Conservation (phyloP, 2,329 filamentous ascomycete species). For the Coleophoma cylindrospora region DNA sequence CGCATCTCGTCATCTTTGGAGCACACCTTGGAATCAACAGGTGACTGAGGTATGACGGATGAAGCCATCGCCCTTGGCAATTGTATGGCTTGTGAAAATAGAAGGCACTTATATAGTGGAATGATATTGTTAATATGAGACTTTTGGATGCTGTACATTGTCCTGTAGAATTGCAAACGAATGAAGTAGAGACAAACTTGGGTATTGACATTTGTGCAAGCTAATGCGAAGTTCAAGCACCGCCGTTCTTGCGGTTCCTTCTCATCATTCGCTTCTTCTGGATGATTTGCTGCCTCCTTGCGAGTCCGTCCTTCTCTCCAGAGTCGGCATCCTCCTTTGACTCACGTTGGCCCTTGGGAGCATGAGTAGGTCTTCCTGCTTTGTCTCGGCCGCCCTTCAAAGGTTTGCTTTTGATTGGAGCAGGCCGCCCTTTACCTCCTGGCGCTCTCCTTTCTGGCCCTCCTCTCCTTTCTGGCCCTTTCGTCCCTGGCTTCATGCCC, state of each 20-base stretch:
- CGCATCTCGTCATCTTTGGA: too few relatives aligned
- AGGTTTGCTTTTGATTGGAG: slow-evolving; percentile 7
- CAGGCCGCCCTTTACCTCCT: slow-evolving; percentile 10
- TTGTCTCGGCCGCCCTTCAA: slow-evolving; percentile 5
- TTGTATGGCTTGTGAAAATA: too few relatives aligned
- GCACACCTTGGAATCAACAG: too few relatives aligned
- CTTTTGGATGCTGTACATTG: too few relatives aligned
- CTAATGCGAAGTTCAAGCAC: slow-evolving; percentile 1
- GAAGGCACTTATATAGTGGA: too few relatives aligned
- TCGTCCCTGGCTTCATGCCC: slow-evolving; percentile 22
- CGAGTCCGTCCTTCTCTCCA: slow-evolving; percentile 47
- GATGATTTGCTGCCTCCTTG: slow-evolving; percentile 72
- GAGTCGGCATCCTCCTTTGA: slow-evolving; percentile 15
- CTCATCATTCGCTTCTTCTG: slow-evolving; percentile 77
- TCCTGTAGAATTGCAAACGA: too few relatives aligned
- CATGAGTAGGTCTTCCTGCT: not conserved
- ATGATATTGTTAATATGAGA: too few relatives aligned
- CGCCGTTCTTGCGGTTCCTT: slow-evolving; percentile 40
- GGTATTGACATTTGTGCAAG: too few relatives aligned
- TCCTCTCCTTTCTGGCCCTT: slow-evolving; percentile 2
- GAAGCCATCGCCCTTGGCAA: too few relatives aligned
- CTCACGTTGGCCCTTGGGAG: slow-evolving; percentile 10
- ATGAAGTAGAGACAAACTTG: too few relatives aligned
- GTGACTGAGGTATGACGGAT: too few relatives aligned
- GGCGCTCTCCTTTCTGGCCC: not conserved